Conservation (phyloP, 2,329 filamentous ascomycete genomes). For the Neonectria magnoliae region DNA sequence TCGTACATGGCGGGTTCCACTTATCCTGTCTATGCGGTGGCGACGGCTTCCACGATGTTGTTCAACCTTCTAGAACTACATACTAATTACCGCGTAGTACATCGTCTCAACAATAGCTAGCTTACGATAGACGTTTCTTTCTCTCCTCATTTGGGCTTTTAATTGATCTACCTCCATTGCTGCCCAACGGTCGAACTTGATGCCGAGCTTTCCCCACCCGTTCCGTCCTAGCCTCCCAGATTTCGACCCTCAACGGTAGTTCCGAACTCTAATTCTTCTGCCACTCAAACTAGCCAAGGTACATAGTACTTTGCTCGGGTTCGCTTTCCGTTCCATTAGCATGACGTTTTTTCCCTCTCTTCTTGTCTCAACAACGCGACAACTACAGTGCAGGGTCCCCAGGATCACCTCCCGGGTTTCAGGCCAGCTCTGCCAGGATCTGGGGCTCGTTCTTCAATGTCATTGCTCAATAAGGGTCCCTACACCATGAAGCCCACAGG, state of each 20-base stretch:
- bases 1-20: neutral
- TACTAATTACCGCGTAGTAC: too few species aligned
- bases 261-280: neutral
- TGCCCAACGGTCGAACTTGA: neutral
- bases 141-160: neutral
- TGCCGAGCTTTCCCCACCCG: neutral
- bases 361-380: conserved; percentile 4
- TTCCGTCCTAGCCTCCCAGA: neutral
- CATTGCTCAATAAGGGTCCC: neutral
- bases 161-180: neutral
- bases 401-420: neutral
- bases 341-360: neutral
- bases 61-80: neutral
- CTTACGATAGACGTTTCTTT: neutral
- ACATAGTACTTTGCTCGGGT: neutral
- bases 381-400: neutral
- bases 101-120: neutral
- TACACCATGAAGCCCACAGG: conserved; percentile 1
- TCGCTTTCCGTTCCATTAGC: neutral
- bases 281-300: neutral
- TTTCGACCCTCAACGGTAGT: neutral
- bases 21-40: neutral
- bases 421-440: neutral
- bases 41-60: neutral
- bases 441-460: neutral